Evolutionary conservation across 495 filamentous ascomycete genomes (phyloP).

Genomic region (Podospora bellae-mahoneyi): DNA sequence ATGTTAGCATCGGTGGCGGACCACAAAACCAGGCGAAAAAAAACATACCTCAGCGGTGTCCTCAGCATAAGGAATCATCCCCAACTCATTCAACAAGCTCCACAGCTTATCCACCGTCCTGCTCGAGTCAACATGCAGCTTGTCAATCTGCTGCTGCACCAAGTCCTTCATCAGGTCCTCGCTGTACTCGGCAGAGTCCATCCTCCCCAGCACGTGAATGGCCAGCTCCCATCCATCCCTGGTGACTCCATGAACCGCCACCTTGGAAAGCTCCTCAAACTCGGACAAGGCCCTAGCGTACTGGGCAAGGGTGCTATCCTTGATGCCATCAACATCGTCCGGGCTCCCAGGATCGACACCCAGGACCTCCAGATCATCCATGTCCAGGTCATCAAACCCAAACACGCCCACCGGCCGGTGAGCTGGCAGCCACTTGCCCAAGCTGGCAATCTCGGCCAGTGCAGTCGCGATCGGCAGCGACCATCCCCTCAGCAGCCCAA

Average conservation of each 20-base stretch:
- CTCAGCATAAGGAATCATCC: constrained; percentile 66
- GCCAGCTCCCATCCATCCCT: constrained; percentile 84
- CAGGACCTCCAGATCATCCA: constrained; percentile 54
- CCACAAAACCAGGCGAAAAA: neutral
- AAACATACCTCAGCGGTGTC: constrained; percentile 69
- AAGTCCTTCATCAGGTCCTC: constrained; percentile 60
- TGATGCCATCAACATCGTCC: constrained; percentile 52
- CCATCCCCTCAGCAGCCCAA: constrained; percentile 72
- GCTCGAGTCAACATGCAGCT: constrained; percentile 60
- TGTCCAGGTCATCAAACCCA: constrained; percentile 43
- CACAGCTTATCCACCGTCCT: constrained; percentile 73
- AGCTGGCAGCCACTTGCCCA: constrained; percentile 69
- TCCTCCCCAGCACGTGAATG: constrained; percentile 67
- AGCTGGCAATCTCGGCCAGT: constrained; percentile 72
- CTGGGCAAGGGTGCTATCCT: constrained; percentile 67
- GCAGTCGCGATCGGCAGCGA: constrained; percentile 71
- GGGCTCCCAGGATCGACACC: constrained; percentile 44
- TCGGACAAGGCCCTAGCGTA: constrained; percentile 63
- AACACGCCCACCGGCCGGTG: constrained; percentile 37
- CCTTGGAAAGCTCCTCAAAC: constrained; percentile 37
- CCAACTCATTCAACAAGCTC: constrained; percentile 62
- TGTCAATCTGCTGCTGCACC: constrained; percentile 56
- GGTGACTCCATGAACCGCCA: constrained; percentile 33
- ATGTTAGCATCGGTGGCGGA: constrained; percentile 18
- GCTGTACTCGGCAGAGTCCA: constrained; percentile 62